These are phyloP conservation scores for Pseudocercospora cruenta DNA, from an alignment of 2,329 filamentous ascomycete genomes.

Conservation along the genomic window DNA sequence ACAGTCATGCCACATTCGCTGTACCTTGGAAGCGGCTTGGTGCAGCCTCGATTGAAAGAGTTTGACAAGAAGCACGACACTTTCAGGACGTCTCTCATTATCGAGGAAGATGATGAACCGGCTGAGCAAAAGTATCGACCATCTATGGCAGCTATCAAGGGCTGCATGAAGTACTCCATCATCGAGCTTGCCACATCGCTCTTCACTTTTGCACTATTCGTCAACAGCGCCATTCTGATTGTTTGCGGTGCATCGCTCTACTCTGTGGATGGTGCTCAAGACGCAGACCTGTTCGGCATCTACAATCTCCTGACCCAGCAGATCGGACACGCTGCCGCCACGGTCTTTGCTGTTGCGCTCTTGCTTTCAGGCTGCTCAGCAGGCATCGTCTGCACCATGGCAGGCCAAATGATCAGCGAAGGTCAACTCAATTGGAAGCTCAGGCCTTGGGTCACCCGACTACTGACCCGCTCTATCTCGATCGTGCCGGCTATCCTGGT, in stretches of 20 bases:
- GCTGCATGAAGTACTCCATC: constrained; percentile 47
- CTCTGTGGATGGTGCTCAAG: constrained; percentile 57
- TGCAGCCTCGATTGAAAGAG: constrained; percentile 67
- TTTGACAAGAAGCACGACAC: constrained; percentile 65
- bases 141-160: constrained; percentile 43
- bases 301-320: constrained; percentile 70
- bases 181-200: constrained; percentile 45
- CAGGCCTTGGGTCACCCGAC: constrained; percentile 75
- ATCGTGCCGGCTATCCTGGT: constrained; percentile 84
- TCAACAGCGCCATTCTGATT: constrained; percentile 49
- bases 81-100: constrained; percentile 38
- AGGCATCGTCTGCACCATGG: constrained; percentile 85
- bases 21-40: constrained; percentile 70
- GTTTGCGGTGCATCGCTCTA: constrained; percentile 75
- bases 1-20: constrained; percentile 74
- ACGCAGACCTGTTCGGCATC: constrained; percentile 82
- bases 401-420: constrained; percentile 86
- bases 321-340: constrained; percentile 75
- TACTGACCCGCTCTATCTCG: constrained; percentile 77
- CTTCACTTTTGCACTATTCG: constrained; percentile 49
- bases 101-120: constrained; percentile 33
- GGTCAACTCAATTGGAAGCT: constrained; percentile 77
- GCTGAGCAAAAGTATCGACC: constrained; percentile 42
- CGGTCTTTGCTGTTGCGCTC: constrained; percentile 80
- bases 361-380: constrained; percentile 79